Evolutionary conservation across 2,329 filamentous ascomycete species (phyloP).

Genomic region (Pseudopyricularia cyperi): DNA sequence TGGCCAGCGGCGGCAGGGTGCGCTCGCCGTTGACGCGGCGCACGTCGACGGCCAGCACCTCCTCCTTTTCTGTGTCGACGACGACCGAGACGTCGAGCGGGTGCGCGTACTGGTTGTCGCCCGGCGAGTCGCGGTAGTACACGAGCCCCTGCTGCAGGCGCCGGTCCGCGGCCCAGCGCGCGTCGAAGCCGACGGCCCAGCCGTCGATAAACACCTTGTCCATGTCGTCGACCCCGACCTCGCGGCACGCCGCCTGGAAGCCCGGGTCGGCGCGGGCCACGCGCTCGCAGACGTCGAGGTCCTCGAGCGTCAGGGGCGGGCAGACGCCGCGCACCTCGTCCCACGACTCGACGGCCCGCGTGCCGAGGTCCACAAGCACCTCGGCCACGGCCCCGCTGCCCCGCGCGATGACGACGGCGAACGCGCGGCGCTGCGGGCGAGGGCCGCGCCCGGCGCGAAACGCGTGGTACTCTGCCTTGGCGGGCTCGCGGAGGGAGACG

Average conservation of each 20-base stretch:
- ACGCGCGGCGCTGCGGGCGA: constrained; percentile 34
- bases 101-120: constrained; percentile 61
- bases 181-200: constrained; percentile 75
- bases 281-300: constrained; percentile 61
- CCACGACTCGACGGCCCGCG: constrained; percentile 24
- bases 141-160: constrained; percentile 70
- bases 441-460: constrained; percentile 37
- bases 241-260: constrained; percentile 14
- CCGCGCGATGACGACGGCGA: constrained; percentile 32
- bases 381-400: constrained; percentile 25
- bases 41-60: constrained; percentile 32
- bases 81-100: constrained; percentile 30
- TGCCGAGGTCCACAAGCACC: constrained; percentile 35
- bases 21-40: constrained; percentile 10
- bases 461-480: constrained; percentile 49
- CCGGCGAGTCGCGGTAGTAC: constrained; percentile 62
- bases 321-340: constrained; percentile 33
- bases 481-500: constrained; percentile 52
- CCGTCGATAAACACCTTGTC: constrained; percentile 73
- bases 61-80: constrained; percentile 30
- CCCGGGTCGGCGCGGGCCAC: constrained; percentile 20
- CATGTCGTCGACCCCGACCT: constrained; percentile 34
- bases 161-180: constrained; percentile 58
- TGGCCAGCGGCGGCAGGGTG: constrained; percentile 22
- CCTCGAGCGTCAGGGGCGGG: constrained; percentile 59